A percentile compares a stretch with the other conserved stretches of the same genome.
These are phyloP conservation scores for Dorcoceras hygrometricum DNA, from an alignment of 257 asterid species.

Conservation along the genomic window DNA sequence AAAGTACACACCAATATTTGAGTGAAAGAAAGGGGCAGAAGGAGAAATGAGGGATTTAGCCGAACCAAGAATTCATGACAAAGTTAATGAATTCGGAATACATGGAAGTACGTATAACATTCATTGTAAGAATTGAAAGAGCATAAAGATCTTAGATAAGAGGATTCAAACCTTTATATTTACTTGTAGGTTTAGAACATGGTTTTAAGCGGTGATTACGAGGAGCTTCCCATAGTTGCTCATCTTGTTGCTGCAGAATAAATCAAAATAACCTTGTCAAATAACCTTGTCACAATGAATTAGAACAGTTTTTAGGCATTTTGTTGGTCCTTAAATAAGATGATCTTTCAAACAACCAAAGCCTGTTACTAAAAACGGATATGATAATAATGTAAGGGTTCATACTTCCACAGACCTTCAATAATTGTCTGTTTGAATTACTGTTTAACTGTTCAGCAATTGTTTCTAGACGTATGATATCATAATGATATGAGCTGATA, in stretches of 20 bases:
- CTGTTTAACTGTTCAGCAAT: background rate
- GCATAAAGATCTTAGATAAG: slow-evolving; percentile 17
- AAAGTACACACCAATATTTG: slow-evolving; percentile 20
- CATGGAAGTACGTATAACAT: slow-evolving; percentile 15
- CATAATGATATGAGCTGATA: too few species aligned
- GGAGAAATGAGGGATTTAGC: background rate
- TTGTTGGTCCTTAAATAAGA: background rate
- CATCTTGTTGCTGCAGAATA: slow-evolving; percentile 45
- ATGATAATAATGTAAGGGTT: background rate
- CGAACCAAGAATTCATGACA: slow-evolving; percentile 10
- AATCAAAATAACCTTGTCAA: slow-evolving; percentile 25
- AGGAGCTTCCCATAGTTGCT: slow-evolving; percentile 65
- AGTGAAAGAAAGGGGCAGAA: background rate
- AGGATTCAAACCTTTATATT: slow-evolving; percentile 57
- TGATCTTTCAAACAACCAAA: slow-evolving; percentile 2
- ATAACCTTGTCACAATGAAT: slow-evolving; percentile 26
- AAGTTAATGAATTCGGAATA: slow-evolving; percentile 10
- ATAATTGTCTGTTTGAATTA: background rate
- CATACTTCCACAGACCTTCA: background rate
- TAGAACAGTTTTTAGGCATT: slow-evolving; percentile 7
- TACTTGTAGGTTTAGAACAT: slow-evolving; percentile 65
- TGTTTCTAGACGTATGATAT: slow-evolving; percentile 8
- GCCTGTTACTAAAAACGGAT: slow-evolving; percentile 14
- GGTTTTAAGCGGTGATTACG: slow-evolving; percentile 50
- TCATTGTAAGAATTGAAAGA: background rate